phyloP scores from a whole-genome alignment of 208 protist species.

The Phytomonas sp. region DNA sequence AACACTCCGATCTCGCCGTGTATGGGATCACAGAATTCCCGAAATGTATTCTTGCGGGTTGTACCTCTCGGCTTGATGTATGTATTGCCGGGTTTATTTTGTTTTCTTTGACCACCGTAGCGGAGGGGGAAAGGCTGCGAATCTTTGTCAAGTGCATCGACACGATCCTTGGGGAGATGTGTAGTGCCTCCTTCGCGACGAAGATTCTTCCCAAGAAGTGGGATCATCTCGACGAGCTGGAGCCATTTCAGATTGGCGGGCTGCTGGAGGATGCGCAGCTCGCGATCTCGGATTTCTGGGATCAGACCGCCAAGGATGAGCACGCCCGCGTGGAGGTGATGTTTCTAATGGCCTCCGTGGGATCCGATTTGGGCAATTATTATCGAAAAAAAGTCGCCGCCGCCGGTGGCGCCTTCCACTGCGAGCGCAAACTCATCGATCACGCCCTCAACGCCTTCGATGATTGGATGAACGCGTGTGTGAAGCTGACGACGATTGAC shows the following conservation, averaged over 20 bases:
- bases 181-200: slow-evolving; percentile 50
- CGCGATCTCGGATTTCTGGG: slow-evolving; percentile 79
- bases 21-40: slow-evolving; percentile 60
- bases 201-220: slow-evolving; percentile 54
- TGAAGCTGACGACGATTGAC: slow-evolving; percentile 74
- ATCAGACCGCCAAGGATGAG: slow-evolving; percentile 72
- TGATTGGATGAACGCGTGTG: slow-evolving; percentile 69
- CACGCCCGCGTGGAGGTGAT: slow-evolving; percentile 49
- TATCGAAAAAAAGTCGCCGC: slow-evolving; percentile 31
- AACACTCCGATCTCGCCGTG: slow-evolving; percentile 36
- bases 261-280: slow-evolving; percentile 73
- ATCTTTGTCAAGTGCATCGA: slow-evolving; percentile 57
- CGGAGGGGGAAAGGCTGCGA: slow-evolving; percentile 21
- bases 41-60: slow-evolving; percentile 34
- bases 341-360: slow-evolving; percentile 78
- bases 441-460: slow-evolving; percentile 58
- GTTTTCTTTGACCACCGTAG: slow-evolving; percentile 51
- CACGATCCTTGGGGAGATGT: slow-evolving; percentile 63
- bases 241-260: slow-evolving; percentile 49
- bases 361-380: slow-evolving; percentile 57
- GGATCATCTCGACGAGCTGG: slow-evolving; percentile 28
- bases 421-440: slow-evolving; percentile 44
- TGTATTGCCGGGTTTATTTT: slow-evolving; percentile 64
- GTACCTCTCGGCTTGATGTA: slow-evolving; percentile 51
- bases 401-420: slow-evolving; percentile 44